Conservation (phyloP, 1,139 yeast species). For the Debaryomyces psychrophilus region DNA sequence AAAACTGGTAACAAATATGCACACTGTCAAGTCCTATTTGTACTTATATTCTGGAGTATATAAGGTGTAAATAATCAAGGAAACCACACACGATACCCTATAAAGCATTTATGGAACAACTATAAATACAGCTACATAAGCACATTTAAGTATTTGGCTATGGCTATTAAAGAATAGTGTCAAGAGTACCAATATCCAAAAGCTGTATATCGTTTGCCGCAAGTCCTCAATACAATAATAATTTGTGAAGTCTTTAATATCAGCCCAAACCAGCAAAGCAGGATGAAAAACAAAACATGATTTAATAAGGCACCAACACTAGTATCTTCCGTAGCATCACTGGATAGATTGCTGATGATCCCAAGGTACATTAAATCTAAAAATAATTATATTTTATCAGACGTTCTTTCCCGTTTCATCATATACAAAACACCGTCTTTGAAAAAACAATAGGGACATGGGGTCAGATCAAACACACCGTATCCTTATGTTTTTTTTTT, state of each 20-base stretch:
- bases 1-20: constrained; percentile 35
- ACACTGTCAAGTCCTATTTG: constrained; percentile 52
- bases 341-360: constrained; percentile 62
- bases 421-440: constrained; percentile 59
- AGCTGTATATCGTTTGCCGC: constrained; percentile 53
- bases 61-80: constrained; percentile 48
- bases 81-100: constrained; percentile 40
- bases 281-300: constrained; percentile 55
- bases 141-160: constrained; percentile 34
- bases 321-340: constrained; percentile 55
- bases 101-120: constrained; percentile 53
- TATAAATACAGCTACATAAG: constrained; percentile 43
- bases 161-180: constrained; percentile 59
- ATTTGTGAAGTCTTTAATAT: constrained; percentile 65
- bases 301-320: constrained; percentile 50
- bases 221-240: constrained; percentile 67
- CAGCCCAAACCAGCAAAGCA: constrained; percentile 67
- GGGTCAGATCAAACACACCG: constrained; percentile 55
- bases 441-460: constrained; percentile 65
- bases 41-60: constrained; percentile 53
- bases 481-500: constrained; percentile 42
- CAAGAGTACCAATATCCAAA: constrained; percentile 57
- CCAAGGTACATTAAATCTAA: constrained; percentile 68
- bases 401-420: constrained; percentile 56
- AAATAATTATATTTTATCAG: constrained; percentile 59